phyloP scores from a whole-genome alignment of 2,329 filamentous ascomycete species.

The Tolypocladium amazonense region DNA sequence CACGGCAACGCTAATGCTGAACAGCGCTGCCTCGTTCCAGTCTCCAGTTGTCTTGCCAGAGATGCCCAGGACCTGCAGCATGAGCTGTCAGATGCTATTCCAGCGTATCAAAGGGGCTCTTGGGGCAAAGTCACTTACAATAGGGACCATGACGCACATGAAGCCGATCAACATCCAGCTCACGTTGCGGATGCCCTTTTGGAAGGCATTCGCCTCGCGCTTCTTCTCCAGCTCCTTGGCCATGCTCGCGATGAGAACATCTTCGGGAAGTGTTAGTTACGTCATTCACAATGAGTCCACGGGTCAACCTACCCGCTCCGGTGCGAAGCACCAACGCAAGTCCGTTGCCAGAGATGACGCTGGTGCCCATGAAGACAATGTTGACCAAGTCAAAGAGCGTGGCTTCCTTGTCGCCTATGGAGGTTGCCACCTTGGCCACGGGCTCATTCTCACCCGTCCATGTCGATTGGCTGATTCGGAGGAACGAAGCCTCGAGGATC shows the following conservation, averaged over 20 bases:
- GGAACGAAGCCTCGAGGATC: slow-evolving; percentile 14
- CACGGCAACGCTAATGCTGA: slow-evolving; percentile 18
- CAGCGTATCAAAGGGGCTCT: background rate
- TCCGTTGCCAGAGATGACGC: slow-evolving; percentile 15
- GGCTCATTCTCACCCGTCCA: slow-evolving; percentile 19
- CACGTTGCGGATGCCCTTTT: slow-evolving; percentile 16
- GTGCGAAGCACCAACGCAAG: slow-evolving; percentile 14
- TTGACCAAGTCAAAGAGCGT: slow-evolving; percentile 14
- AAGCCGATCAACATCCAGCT: slow-evolving; percentile 17
- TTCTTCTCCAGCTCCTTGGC: slow-evolving; percentile 13
- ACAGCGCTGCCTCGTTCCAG: slow-evolving; percentile 15
- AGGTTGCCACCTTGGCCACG: slow-evolving; percentile 9
- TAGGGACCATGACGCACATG: slow-evolving; percentile 18
- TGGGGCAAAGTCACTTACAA: slow-evolving; percentile 8
- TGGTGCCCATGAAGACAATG: slow-evolving; percentile 17
- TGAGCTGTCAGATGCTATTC: background rate
- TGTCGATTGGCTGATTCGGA: slow-evolving; percentile 17
- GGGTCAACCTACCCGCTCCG: slow-evolving; percentile 5
- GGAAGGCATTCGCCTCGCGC: slow-evolving; percentile 14
- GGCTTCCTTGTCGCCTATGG: slow-evolving; percentile 8
- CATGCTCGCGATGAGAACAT: slow-evolving; percentile 15
- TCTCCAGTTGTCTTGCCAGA: slow-evolving; percentile 13
- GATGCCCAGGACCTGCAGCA: slow-evolving; percentile 11
- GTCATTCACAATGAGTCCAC: background rate
- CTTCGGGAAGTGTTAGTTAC: slow-evolving; percentile 1